Evolutionary conservation across 805 yeast species (phyloP), one percentile per base, ranked within the genome.

Genomic region (Candida argentea): DNA sequence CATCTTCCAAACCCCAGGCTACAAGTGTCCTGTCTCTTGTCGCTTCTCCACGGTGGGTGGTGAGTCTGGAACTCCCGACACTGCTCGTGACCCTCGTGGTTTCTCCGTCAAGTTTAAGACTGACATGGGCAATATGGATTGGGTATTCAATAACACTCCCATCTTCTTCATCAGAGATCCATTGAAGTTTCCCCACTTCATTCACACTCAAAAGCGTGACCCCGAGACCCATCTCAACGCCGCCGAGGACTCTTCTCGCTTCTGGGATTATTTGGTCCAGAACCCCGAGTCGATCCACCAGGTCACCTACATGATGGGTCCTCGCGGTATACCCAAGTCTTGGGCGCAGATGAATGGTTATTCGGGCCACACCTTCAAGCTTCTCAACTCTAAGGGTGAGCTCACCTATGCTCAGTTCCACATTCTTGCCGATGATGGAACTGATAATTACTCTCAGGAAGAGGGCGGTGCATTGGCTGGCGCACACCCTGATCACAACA

Each of bases 41-140:
- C 67, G 95, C 55, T 82, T 83, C 58, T 81, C 91, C 42, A 82
- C 91, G 17, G 94, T 82, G 31, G 93, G 91, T 43, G 91, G 91
- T 39, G 93, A 83, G 56, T 55, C 62, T 30, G 94, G 91, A 26
- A 70, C 85, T 21, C 74, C 91, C 3, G 93, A 82, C 51, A 67
- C 87, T 24, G 84, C 81, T 16, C 73, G 94, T 62, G 94, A 82
- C 54, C 93, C 93, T 44, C 71, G 93, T 62, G 94, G 94, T 12
- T 79, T 80, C 48, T 68, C 91, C 28, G 71, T 76, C 44, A 82
- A 83, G 57, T 67, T 82, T 36, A 79, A 80, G 58, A 81, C 93
- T 21, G 81, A 81, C 48, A 83, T 82, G 57, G 91, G 93, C 45
- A 77, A 79, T 61, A 67, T 77, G 56, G 94, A 82, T 58, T 73